phyloP scores from a whole-genome alignment of 257 asterid species.

The Salvia splendens region DNA sequence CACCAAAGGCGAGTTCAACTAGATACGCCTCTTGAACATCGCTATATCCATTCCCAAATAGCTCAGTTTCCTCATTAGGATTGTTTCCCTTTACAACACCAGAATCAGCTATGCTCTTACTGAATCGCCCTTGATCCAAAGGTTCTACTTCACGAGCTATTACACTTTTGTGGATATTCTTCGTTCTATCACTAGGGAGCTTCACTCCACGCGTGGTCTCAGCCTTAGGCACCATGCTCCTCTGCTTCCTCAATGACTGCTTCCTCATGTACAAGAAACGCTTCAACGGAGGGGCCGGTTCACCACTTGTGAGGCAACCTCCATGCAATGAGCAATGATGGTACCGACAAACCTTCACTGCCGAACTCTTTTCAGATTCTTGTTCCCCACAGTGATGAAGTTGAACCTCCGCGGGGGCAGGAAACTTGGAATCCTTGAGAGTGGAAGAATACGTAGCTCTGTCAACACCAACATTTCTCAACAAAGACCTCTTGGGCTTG shows the following conservation, averaged over 20 bases:
- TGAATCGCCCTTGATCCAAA: slow-evolving; percentile 30
- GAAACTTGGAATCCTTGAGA: slow-evolving; percentile 63
- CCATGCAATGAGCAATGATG: slow-evolving; percentile 92
- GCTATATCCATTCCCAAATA: slow-evolving; percentile 25
- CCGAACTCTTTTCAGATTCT: slow-evolving; percentile 47
- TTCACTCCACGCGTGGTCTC: slow-evolving; percentile 27
- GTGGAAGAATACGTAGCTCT: slow-evolving; percentile 81
- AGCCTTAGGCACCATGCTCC: slow-evolving; percentile 32
- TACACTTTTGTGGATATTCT: slow-evolving; percentile 33
- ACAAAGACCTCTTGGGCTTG: slow-evolving; percentile 48
- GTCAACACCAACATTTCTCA: slow-evolving; percentile 37
- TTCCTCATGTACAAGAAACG: slow-evolving; percentile 44
- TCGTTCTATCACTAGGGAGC: slow-evolving; percentile 24
- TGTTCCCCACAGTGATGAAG: slow-evolving; percentile 9
- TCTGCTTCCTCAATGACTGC: slow-evolving; percentile 48
- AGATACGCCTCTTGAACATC: slow-evolving; percentile 30
- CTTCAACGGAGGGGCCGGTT: slow-evolving; percentile 43
- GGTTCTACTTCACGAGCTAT: slow-evolving; percentile 30
- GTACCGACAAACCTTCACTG: slow-evolving; percentile 65
- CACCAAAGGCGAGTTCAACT: slow-evolving; percentile 51
- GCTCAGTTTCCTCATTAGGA: slow-evolving; percentile 19
- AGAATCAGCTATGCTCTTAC: slow-evolving; percentile 6
- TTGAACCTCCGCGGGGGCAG: slow-evolving; percentile 44
- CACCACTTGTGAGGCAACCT: slow-evolving; percentile 48
- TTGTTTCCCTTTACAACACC: slow-evolving; percentile 29